A percentile compares a stretch with the other conserved stretches of the same genome.
Conservation (phyloP, 805 yeast genomes). For the Saccharomycopsis sp. region DNA sequence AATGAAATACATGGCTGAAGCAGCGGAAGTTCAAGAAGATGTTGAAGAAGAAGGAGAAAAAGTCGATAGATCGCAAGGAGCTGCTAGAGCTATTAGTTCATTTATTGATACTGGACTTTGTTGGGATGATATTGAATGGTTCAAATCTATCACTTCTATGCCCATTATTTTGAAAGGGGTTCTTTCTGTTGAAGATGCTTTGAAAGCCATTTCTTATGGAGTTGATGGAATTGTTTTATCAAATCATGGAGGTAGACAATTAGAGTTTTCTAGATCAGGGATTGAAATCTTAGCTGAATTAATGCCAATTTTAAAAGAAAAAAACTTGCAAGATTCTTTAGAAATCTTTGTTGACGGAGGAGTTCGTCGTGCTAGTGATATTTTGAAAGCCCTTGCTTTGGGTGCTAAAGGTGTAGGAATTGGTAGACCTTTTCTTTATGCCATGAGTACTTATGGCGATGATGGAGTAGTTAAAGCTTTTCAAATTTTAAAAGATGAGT, state of each 20-base stretch:
- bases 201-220: constrained; percentile 62
- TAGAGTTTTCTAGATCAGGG: constrained; percentile 75
- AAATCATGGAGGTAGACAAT: constrained; percentile 85
- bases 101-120: constrained; percentile 64
- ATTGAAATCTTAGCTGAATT: constrained; percentile 66
- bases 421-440: constrained; percentile 58
- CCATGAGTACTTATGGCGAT: constrained; percentile 54
- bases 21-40: constrained; percentile 36
- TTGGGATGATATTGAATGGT: constrained; percentile 56
- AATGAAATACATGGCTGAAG: constrained; percentile 46
- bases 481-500: constrained; percentile 55
- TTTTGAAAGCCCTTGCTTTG: constrained; percentile 53
- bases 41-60: constrained; percentile 38
- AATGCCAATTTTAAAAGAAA: constrained; percentile 33
- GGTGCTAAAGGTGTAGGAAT: constrained; percentile 67
- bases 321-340: constrained; percentile 37
- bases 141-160: constrained; percentile 44
- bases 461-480: constrained; percentile 52
- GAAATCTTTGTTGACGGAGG: constrained; percentile 63
- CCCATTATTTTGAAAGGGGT: constrained; percentile 76
- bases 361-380: constrained; percentile 56
- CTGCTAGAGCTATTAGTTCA: constrained; percentile 76
- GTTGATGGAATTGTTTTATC: constrained; percentile 72
- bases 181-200: constrained; percentile 73
- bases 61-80: constrained; percentile 68